phyloP scores from a whole-genome alignment of 805 yeast genomes.

The Groenewaldozyma tartarivorans region DNA sequence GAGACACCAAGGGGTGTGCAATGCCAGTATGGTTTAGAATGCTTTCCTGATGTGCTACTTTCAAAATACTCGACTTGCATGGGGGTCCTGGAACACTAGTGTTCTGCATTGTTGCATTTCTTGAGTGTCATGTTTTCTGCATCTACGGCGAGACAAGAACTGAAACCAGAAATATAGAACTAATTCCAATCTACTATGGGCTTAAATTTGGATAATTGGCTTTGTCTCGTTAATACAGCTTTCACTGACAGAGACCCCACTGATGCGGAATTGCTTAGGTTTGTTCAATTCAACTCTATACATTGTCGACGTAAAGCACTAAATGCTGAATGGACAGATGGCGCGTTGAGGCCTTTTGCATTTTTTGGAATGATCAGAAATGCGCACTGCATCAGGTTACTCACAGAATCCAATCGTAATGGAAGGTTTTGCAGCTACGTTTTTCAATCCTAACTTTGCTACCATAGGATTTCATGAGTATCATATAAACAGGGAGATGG shows the following conservation, averaged over 20 bases:
- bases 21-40: too few relatives aligned
- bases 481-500: constrained; percentile 63
- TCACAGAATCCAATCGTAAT: constrained; percentile 96
- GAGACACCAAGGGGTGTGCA: too few relatives aligned
- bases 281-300: constrained; percentile 98
- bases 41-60: too few relatives aligned
- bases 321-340: constrained; percentile 97
- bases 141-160: too few relatives aligned
- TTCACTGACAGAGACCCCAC: constrained; percentile 90
- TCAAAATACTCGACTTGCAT: too few relatives aligned
- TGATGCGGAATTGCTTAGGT: constrained; percentile 96
- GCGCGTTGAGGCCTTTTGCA: constrained; percentile 58
- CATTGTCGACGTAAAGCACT: constrained; percentile 99
- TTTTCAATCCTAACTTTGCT: constrained; percentile 66
- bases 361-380: constrained; percentile 93
- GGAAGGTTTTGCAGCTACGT: constrained; percentile 70
- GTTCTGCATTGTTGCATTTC: too few relatives aligned
- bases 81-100: too few relatives aligned
- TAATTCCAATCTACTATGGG: too few relatives aligned
- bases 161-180: too few relatives aligned
- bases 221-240: constrained; percentile 62
- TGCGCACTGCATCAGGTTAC: constrained; percentile 92
- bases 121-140: too few relatives aligned
- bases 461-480: constrained; percentile 46
- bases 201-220: constrained; percentile 88